Conservation (phyloP, 2,329 filamentous ascomycete genomes). For the Didymella glomerata region DNA sequence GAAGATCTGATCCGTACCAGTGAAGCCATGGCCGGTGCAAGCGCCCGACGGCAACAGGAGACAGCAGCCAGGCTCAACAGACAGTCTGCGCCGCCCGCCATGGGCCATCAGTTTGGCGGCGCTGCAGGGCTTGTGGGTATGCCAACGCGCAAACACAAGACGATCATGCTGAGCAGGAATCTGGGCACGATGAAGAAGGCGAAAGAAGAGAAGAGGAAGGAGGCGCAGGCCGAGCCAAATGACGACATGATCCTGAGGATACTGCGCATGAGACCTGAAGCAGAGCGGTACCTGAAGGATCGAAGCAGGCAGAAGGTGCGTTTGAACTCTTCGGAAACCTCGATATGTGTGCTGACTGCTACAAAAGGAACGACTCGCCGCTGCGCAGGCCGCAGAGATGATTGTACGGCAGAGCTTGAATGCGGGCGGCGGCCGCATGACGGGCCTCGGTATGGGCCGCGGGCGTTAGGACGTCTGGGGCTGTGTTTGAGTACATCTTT, state of each 20-base stretch:
- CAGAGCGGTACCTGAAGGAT: constrained; percentile 85
- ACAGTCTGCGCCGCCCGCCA: constrained; percentile 70
- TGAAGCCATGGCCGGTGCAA: constrained; percentile 92
- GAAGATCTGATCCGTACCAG: constrained; percentile 93
- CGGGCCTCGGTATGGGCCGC: constrained; percentile 42
- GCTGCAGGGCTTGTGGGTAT: constrained; percentile 69
- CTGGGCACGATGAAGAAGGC: constrained; percentile 94
- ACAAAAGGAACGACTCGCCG: constrained; percentile 77
- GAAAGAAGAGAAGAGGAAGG: constrained; percentile 94
- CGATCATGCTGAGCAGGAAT: constrained; percentile 92
- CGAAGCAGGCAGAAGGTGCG: constrained; percentile 81
- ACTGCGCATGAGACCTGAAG: constrained; percentile 92
- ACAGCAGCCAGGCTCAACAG: constrained; percentile 65
- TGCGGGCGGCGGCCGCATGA: constrained; percentile 63
- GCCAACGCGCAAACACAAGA: constrained; percentile 58
- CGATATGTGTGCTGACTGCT: constrained; percentile 7
- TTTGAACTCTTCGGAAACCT: not conserved
- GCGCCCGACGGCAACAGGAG: constrained; percentile 78
- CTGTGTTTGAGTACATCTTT: constrained; percentile 3
- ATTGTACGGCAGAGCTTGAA: constrained; percentile 93
- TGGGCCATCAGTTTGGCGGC: constrained; percentile 63
- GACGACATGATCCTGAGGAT: constrained; percentile 99
- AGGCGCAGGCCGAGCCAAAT: constrained; percentile 93
- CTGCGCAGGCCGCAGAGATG: constrained; percentile 87
- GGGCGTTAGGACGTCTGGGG: constrained; percentile 10